phyloP scores from a whole-genome alignment of 495 filamentous ascomycete species.

The Delitschia confertaspora region DNA sequence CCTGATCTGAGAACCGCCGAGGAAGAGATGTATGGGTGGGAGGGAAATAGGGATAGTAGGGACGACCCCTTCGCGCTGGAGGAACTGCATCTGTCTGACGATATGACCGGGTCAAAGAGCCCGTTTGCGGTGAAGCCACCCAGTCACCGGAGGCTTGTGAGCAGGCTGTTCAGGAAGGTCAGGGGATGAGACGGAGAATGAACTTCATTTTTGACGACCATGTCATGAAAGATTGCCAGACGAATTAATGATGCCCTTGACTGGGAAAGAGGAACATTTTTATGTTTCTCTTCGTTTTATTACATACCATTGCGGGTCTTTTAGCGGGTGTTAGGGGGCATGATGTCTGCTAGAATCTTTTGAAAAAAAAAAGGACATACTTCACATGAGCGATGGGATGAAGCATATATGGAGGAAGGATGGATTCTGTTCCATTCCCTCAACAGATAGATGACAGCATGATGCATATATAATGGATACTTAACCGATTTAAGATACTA shows the following conservation, averaged over 20 bases:
- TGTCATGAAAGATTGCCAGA: background rate
- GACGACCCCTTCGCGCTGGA: conserved; percentile 48
- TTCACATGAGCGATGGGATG: too few species aligned
- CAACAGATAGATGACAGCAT: too few species aligned
- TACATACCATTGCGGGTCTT: conserved; percentile 3
- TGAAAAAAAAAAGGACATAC: too few species aligned
- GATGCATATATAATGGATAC: too few species aligned
- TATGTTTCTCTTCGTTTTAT: conserved; percentile 1
- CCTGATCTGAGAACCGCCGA: conserved; percentile 71
- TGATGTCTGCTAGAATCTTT: too few species aligned
- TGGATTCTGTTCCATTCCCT: too few species aligned
- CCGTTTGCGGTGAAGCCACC: conserved; percentile 35
- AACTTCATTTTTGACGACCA: background rate
- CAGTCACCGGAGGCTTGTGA: conserved; percentile 18
- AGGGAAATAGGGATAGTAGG: conserved; percentile 25
- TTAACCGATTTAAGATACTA: too few species aligned
- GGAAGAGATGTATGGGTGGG: conserved; percentile 51
- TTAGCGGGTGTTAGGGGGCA: conserved; percentile 10
- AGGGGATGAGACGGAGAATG: conserved; percentile 7
- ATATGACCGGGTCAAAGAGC: conserved; percentile 35
- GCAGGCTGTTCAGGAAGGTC: conserved; percentile 21
- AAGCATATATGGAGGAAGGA: too few species aligned
- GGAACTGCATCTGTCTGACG: conserved; percentile 40
- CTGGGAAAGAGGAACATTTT: background rate
- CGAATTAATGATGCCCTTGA: conserved; percentile 2